Percentiles rank a stretch among this genome's conserved stretches.
These are phyloP conservation scores for Oidiodendron maius DNA, from an alignment of 495 filamentous ascomycete species.

Conservation along the genomic window DNA sequence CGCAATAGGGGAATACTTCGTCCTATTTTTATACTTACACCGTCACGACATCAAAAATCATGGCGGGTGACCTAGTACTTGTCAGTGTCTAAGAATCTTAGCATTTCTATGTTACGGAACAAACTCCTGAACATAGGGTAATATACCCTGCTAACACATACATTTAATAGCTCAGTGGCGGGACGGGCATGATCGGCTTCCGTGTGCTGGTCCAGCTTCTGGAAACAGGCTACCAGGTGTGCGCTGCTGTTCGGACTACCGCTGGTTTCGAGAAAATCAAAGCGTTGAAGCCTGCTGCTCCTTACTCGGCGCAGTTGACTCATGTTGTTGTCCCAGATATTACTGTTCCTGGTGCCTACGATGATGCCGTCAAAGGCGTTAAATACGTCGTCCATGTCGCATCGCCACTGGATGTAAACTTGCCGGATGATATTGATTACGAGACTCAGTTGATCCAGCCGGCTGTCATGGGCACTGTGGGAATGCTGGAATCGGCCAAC, in stretches of 20 bases:
- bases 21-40: too few relatives aligned
- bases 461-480: slow-evolving; percentile 28
- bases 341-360: slow-evolving; percentile 22
- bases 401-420: not conserved
- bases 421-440: not conserved
- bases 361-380: slow-evolving; percentile 24
- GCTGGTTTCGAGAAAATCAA: slow-evolving; percentile 14
- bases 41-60: too few relatives aligned
- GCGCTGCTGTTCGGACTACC: slow-evolving; percentile 35
- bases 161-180: slow-evolving; percentile 23
- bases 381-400: slow-evolving; percentile 34
- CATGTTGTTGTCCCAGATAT: slow-evolving; percentile 28
- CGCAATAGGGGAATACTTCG: too few relatives aligned
- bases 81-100: too few relatives aligned
- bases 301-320: not conserved
- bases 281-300: not conserved
- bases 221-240: slow-evolving; percentile 30
- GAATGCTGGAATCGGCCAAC: slow-evolving; percentile 30
- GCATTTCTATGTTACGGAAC: too few relatives aligned
- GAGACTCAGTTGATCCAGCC: slow-evolving; percentile 25
- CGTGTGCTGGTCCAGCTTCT: slow-evolving; percentile 28
- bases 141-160: not conserved
- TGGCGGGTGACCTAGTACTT: too few relatives aligned
- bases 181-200: slow-evolving; percentile 10
- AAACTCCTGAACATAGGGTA: too few relatives aligned